phyloP scores from a whole-genome alignment of 371 early-diverging fungal genomes.

The Quaeritorhiza haematococci region DNA sequence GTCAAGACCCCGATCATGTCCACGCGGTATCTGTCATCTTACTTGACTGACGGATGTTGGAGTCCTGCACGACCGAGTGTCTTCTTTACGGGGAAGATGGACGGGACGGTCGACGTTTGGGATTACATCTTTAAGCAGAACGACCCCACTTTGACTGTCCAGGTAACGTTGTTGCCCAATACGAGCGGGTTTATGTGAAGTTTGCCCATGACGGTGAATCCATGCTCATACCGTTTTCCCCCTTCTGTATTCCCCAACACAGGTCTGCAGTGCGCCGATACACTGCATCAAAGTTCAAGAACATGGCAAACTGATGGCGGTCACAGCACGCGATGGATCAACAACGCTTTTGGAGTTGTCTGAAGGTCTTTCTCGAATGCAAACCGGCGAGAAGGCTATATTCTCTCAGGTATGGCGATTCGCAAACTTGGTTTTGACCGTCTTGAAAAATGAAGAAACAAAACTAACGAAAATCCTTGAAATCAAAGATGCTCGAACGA shows the following conservation, averaged over 20 bases:
- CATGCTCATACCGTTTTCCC: not conserved
- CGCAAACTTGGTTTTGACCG: not conserved
- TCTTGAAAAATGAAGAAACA: not conserved
- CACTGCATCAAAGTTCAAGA: slow-evolving; percentile 50
- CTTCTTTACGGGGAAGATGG: slow-evolving; percentile 48
- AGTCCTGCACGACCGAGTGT: slow-evolving; percentile 48
- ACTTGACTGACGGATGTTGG: slow-evolving; percentile 56
- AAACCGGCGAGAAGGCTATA: slow-evolving; percentile 44
- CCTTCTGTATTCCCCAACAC: not conserved
- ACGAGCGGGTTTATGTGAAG: not conserved
- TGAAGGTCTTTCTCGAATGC: slow-evolving; percentile 36
- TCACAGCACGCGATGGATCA: slow-evolving; percentile 43
- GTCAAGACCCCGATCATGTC: slow-evolving; percentile 46
- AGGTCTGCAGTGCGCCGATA: slow-evolving; percentile 45
- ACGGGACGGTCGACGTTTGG: slow-evolving; percentile 53
- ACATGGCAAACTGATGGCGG: slow-evolving; percentile 45
- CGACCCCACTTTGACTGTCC: slow-evolving; percentile 48
- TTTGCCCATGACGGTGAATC: too few relatives aligned
- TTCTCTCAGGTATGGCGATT: slow-evolving; percentile 41
- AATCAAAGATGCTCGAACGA: slow-evolving; percentile 49
- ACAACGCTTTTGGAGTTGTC: slow-evolving; percentile 47
- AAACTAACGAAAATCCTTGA: not conserved
- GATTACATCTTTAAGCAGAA: slow-evolving; percentile 52
- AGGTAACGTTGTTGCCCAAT: slow-evolving; percentile 21
- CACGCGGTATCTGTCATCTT: slow-evolving; percentile 36